Conservation (phyloP, 2,329 filamentous ascomycete species). For the Apiospora arundinis region DNA sequence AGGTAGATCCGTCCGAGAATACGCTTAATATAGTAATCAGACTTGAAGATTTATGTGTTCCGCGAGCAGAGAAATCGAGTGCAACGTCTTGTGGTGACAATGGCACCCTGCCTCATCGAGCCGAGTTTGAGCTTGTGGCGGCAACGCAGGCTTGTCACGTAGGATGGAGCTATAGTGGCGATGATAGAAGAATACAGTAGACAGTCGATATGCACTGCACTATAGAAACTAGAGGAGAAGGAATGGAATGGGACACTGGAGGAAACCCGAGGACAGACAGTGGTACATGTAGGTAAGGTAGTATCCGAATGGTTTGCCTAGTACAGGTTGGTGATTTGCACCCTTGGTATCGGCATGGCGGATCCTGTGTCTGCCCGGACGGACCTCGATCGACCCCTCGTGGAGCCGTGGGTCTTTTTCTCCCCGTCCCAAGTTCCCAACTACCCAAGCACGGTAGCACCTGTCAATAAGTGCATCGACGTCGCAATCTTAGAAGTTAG, state of each 20-base stretch:
- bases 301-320: background rate
- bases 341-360: background rate
- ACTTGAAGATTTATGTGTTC: background rate
- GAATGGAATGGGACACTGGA: background rate
- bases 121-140: background rate
- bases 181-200: too few relatives aligned
- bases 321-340: background rate
- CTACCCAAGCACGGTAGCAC: background rate
- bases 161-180: background rate
- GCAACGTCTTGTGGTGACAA: background rate
- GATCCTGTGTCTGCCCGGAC: background rate
- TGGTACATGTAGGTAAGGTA: background rate
- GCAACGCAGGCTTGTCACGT: background rate
- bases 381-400: constrained; percentile 14
- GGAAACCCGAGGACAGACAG: background rate
- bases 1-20: background rate
- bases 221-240: background rate
- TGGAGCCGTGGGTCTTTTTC: constrained; percentile 3
- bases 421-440: background rate
- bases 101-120: background rate
- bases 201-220: background rate
- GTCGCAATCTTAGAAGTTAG: background rate
- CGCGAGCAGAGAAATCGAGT: background rate
- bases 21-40: background rate
- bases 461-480: background rate